Base-by-base conservation (phyloP, 345 rosid species). In the Melaleuca quinquenervia region DNA sequence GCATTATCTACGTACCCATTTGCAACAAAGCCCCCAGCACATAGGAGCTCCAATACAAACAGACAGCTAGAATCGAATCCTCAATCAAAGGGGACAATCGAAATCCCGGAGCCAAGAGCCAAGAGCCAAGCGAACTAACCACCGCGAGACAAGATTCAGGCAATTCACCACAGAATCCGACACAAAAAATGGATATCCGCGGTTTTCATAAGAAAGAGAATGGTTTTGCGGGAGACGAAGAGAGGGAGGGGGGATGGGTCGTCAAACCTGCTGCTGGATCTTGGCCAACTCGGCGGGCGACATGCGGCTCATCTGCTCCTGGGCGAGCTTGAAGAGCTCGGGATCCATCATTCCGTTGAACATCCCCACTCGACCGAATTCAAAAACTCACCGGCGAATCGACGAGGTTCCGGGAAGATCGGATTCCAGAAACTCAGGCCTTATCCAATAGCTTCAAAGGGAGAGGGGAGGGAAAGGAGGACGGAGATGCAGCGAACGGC, bases 241-340 rank as follows among this genome's bases (percentile, higher is more conserved):
- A 52, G 1, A 24, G 21, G 83, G 48, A 50, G 52, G 54, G 22
- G 24, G 36, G 24, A n/a, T n/a, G 41, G 41, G 45, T 1, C n/a
- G 50, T 2, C 78, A 53, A 60, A 85, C 98, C 95, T 93, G 96
- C 52, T 92, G 93, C 56, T 93, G 95, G 89, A 93, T 93, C 92
- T 89, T 91, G 55, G 99, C 93, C 41, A 95, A 86, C 74, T 97
- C 99, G 86, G 89, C 95, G 8, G 99, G 95, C 0, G 99, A 91
- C 98, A 97, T 95, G 85, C 98, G 98, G 86, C 96, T 94, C 93
- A 98, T 93, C 92, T 98, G 99, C 58, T 98, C 99, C 90, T 98
- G 99, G 82, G 98, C 99, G 41, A 96, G 87, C 51, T 90, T 93
- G 52, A 96, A 90, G 93, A 98, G 84, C 85, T 95, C 99, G 52